Conservation (phyloP, 106 monocot species). For the Acanthochlamys bracteata region DNA sequence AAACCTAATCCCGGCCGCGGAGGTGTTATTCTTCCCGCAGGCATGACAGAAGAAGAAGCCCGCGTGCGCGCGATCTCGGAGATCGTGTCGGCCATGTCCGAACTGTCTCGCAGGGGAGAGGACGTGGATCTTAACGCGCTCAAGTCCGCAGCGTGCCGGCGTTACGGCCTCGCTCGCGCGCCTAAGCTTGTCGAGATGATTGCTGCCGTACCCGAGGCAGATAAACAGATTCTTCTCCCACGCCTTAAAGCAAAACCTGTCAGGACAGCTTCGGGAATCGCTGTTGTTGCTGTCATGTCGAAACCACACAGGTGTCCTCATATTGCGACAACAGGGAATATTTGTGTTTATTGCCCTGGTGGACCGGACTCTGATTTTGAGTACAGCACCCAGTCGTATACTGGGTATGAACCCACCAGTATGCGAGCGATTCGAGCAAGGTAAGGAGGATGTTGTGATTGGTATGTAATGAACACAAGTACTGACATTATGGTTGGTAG, state of each 20-base stretch:
- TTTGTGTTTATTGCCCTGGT: conserved; percentile 96
- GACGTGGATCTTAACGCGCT: conserved; percentile 96
- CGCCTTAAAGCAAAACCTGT: conserved; percentile 86
- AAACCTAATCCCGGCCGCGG: conserved; percentile 91
- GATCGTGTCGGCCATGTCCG: conserved; percentile 93
- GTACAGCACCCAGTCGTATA: conserved; percentile 99
- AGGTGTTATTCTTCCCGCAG: conserved; percentile 48
- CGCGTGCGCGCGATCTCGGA: conserved; percentile 96
- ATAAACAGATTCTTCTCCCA: conserved; percentile 76
- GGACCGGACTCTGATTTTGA: conserved; percentile 99
- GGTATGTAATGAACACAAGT: no score
- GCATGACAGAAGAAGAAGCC: conserved; percentile 77
- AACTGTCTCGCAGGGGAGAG: conserved; percentile 80
- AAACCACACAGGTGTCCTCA: conserved; percentile 98
- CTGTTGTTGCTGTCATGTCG: conserved; percentile 98
- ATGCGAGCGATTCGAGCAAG: conserved; percentile 97
- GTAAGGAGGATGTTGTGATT: no score
- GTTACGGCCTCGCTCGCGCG: conserved; percentile 90
- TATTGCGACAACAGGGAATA: conserved; percentile 93
- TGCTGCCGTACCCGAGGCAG: conserved; percentile 90
- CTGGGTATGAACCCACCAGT: conserved; percentile 98
- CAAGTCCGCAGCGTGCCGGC: conserved; percentile 94
- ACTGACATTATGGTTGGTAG: no score
- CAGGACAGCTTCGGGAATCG: conserved; percentile 95
- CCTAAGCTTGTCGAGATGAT: conserved; percentile 99